Percentiles rank a stretch among this genome's conserved stretches.
Conservation (phyloP, 179 eudicot genomes). For the Carnegiea gigantea region DNA sequence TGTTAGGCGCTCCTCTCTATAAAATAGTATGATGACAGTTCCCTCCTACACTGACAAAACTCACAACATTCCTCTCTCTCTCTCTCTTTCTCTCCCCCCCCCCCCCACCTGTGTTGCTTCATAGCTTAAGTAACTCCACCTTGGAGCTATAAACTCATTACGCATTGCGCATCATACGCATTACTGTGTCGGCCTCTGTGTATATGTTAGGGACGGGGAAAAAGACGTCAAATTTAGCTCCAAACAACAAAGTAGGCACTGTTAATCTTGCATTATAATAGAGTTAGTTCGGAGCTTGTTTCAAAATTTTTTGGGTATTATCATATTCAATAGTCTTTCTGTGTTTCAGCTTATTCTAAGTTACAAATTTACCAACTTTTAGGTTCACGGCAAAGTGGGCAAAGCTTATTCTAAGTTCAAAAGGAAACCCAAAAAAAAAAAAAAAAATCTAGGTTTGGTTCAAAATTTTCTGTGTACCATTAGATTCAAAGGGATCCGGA, state of each 20-base stretch:
- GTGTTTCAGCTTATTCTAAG: neutral
- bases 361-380: neutral
- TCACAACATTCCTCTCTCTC: neutral
- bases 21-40: neutral
- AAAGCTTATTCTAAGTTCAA: neutral
- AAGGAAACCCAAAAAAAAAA: neutral
- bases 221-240: too few species aligned
- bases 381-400: neutral
- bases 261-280: too few species aligned
- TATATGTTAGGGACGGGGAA: neutral
- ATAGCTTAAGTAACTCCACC: neutral
- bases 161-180: neutral
- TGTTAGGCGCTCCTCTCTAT: neutral
- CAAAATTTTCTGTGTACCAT: slow-evolving; percentile 6
- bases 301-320: neutral
- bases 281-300: too few species aligned
- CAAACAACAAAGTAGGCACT: too few species aligned
- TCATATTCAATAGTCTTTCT: neutral
- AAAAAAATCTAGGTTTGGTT: neutral
- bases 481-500: neutral
- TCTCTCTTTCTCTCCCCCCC: neutral
- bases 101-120: neutral
- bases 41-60: neutral
- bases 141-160: neutral
- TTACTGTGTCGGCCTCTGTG: neutral